Conservation (phyloP, 1,284 basidiomycete species). For the Anthracocystis setariae region DNA sequence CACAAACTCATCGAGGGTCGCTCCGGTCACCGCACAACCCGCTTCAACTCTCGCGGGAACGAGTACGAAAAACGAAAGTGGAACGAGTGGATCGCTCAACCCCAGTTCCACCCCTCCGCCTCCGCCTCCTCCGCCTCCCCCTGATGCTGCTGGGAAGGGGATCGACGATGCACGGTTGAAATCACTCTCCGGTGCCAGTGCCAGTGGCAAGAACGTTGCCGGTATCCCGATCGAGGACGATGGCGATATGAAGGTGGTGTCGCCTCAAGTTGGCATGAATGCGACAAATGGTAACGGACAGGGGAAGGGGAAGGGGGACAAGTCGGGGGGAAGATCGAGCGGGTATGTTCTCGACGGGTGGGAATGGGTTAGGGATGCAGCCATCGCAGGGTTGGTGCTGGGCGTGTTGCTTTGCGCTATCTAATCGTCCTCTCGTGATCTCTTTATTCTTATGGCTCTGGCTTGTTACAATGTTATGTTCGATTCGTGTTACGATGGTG, state of each 20-base stretch:
- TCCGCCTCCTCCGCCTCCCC: neutral
- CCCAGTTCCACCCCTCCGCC: constrained; percentile 15
- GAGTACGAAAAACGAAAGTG: neutral
- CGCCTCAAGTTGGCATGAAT: no score
- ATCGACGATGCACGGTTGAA: no score
- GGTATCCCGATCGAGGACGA: constrained; percentile 12
- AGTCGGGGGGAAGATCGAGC: neutral
- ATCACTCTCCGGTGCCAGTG: no score
- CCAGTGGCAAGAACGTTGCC: neutral
- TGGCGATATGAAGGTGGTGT: constrained; percentile 2
- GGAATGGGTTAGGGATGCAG: neutral
- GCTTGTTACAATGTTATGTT: neutral
- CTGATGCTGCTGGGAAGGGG: no score
- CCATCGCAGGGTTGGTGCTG: constrained; percentile 1
- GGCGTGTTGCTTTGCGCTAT: constrained; percentile 12
- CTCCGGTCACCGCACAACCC: neutral
- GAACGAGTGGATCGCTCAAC: constrained; percentile 13
- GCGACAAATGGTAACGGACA: neutral
- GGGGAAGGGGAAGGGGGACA: neutral
- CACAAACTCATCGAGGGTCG: neutral
- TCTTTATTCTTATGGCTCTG: no score
- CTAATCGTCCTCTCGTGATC: no score
- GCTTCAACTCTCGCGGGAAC: neutral
- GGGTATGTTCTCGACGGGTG: neutral
- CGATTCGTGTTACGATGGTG: neutral